phyloP scores from a whole-genome alignment of 768 basidiomycete species.

The Baorangia bicolor region DNA sequence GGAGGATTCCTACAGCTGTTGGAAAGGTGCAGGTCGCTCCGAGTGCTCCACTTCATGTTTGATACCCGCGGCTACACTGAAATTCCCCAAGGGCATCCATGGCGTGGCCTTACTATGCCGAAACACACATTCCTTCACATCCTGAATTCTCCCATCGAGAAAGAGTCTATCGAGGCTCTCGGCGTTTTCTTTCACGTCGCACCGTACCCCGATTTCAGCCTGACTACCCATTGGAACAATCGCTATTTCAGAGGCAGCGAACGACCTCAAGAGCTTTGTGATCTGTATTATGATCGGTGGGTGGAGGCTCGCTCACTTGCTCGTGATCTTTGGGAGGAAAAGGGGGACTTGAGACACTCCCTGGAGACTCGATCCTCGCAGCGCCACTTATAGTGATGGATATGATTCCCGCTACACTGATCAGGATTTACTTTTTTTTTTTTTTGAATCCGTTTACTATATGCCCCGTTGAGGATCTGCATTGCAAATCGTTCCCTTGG shows the following conservation, averaged over 20 bases:
- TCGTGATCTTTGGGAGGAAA: neutral
- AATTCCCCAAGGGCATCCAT: slow-evolving; percentile 7
- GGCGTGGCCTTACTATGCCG: slow-evolving; percentile 7
- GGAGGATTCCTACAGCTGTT: slow-evolving; percentile 10
- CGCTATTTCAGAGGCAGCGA: neutral
- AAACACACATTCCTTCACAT: neutral
- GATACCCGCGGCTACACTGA: slow-evolving; percentile 10
- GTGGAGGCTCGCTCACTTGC: neutral
- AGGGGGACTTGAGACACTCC: slow-evolving; percentile 1
- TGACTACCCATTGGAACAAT: slow-evolving; percentile 4
- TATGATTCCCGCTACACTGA: neutral
- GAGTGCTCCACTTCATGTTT: neutral
- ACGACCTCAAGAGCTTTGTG: neutral
- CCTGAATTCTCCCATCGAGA: slow-evolving; percentile 1
- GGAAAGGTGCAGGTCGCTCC: slow-evolving; percentile 14
- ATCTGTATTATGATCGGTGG: slow-evolving; percentile 6
- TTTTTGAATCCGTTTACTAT: too few species aligned
- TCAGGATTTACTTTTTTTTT: too few species aligned
- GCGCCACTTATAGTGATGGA: neutral
- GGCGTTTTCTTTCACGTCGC: slow-evolving; percentile 12
- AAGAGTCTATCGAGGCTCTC: slow-evolving; percentile 8
- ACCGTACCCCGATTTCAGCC: neutral
- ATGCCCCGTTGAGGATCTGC: too few species aligned
- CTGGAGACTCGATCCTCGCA: neutral
- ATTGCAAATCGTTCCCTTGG: too few species aligned